Base-by-base conservation (phyloP, 2,329 filamentous ascomycete genomes). In the Phialophora macrospora region DNA sequence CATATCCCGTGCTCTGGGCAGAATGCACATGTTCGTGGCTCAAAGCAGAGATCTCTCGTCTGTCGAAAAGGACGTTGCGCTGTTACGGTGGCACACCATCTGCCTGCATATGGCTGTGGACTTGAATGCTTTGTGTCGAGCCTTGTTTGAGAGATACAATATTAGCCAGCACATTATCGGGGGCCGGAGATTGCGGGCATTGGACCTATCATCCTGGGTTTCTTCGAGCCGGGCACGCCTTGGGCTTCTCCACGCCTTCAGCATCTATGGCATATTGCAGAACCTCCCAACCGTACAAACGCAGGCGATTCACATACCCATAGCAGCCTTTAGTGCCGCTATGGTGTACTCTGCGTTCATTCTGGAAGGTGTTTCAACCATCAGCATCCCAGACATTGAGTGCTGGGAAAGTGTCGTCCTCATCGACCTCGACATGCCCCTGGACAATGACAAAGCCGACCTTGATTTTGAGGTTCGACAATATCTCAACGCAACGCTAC, bases 221-320 rank as follows among this genome's bases (percentile, higher is more conserved):
- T 72, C 71, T 12, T 77, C 75, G 0, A 73, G 77, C 44, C 74
- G 80, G 63, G 79, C 79, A 4, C 75, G 78, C 4, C 74, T 77
- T 28, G 77, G 78, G 2, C 71, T 81, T 2, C 68, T 82, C 17
- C 80, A 82, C 52, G 79, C 80, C 2, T 76, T 79, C 32, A 77
- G 79, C 0, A 81, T 81, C 20, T 80, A 81, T 63, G 77, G 80
- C 46, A 80, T 82, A 8, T 72, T 81, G 9, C 79, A 81, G 61
- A 76, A 80, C 62, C 67, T 82, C 7, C 80, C 80, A 1, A 70
- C 78, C 30, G 79, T 77, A 1, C 74, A 79, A 9, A 78, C 79
- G 2, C 80, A 82, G 66, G 77, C 77, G 0, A 77, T 81, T 8
- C 79, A 82, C 66, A 80, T 81, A 72, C 80, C 80, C 1, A 77